Base-by-base conservation (phyloP, 805 yeast genomes). In the Kuraishia cidri region DNA sequence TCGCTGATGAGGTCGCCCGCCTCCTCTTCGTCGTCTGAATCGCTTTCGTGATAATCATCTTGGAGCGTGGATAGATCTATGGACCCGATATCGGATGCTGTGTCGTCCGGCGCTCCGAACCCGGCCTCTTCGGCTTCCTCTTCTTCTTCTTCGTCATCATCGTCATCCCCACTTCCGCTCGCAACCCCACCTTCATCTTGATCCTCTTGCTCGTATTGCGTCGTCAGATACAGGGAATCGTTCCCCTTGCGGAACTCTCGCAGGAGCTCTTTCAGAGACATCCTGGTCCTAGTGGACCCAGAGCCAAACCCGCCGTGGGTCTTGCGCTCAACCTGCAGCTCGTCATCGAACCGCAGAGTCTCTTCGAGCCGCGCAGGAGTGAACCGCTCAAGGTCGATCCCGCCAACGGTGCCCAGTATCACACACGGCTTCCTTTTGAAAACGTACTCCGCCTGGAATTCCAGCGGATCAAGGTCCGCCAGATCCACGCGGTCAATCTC, bases 271-370 rank as follows among this genome's bases (percentile, higher is more conserved):
- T 46, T 45, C 37, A 80, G 61, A 3, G 56, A 50, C 72, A 78
- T 64, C 34, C 63, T 62, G 11, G 64, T 50, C 40, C 87, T 57
- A 35, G 60, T 58, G 14, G 61, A 60, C 1, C 86, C 86, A 29
- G 77, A 68, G 1, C 90, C 90, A 54, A 72, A 81, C 2, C 88
- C 88, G 30, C 76, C 76, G 27, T 62, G 52, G 10, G 52, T 49
- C 43, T 73, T 72, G 40, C 64, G 64, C 45, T 81, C 90, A 12
- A 80, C 75, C 41, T 76, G 72, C 24, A 80, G 46, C 8, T 22
- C 17, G 4, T 29, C 43, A 12, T 40, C 43, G 26, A 15, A 40
- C 2, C 36, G 26, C 19, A 77, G 52, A 3, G 62, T 56, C 2
- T 53, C 47, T 4, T 39, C 58, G 6, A 77, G 48, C 1, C 48